phyloP scores from a whole-genome alignment of 805 yeast species.

The Dipodascopsis tothii region DNA sequence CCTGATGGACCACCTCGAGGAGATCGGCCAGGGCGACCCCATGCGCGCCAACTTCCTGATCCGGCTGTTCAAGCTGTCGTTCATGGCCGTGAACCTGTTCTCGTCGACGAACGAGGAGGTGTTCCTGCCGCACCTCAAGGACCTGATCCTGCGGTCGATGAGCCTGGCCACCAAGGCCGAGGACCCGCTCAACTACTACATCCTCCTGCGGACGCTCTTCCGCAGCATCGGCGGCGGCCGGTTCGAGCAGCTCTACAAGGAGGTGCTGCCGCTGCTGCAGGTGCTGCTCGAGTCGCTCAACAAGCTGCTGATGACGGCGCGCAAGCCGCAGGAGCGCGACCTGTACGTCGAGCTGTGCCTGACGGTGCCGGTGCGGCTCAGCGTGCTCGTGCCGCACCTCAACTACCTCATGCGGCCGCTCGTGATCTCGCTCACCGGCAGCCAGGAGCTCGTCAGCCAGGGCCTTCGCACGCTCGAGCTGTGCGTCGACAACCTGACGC shows the following conservation, averaged over 20 bases:
- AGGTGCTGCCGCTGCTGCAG: conserved; percentile 84
- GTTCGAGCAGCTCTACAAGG: conserved; percentile 85
- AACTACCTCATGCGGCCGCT: conserved; percentile 84
- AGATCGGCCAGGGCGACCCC: conserved; percentile 72
- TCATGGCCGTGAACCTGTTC: conserved; percentile 90
- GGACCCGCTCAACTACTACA: conserved; percentile 86
- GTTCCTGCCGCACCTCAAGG: conserved; percentile 77
- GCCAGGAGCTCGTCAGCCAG: conserved; percentile 86
- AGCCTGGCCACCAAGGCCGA: conserved; percentile 74
- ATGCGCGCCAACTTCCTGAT: conserved; percentile 73
- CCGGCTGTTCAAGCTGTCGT: conserved; percentile 81
- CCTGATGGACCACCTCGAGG: conserved; percentile 62
- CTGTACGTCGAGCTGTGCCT: conserved; percentile 89
- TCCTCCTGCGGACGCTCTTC: conserved; percentile 78
- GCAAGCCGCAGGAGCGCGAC: conserved; percentile 85
- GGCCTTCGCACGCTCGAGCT: conserved; percentile 90
- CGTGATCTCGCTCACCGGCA: conserved; percentile 81
- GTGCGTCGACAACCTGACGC: conserved; percentile 92
- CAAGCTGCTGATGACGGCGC: conserved; percentile 70
- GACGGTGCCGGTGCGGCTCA: conserved; percentile 89
- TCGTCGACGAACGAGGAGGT: conserved; percentile 81
- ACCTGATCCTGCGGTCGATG: conserved; percentile 71
- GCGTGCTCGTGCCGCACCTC: conserved; percentile 88
- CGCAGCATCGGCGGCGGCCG: conserved; percentile 96
- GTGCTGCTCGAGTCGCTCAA: conserved; percentile 79